Evolutionary conservation across 192 early-diverging fungal genomes (phyloP), one percentile per base, ranked within the genome.

Genomic region (Cladochytrium replicatum): DNA sequence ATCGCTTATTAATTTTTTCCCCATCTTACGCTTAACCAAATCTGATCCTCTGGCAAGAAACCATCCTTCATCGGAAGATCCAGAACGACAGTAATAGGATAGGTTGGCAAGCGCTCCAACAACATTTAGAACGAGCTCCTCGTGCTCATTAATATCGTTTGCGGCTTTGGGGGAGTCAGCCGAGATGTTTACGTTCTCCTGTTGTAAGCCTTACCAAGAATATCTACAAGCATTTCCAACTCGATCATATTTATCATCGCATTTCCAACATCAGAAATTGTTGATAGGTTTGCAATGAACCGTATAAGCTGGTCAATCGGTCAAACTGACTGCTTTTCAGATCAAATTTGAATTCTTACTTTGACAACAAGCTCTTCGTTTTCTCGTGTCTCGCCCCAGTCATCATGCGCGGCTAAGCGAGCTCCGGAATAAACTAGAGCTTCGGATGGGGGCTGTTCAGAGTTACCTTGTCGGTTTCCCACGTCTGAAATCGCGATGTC

Each of bases 51-150:
- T 49, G 21, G 28, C 25, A 21, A 62, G 27, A 3, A 72, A 17
- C 23, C 43, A 48, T 28, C 66, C n/a, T n/a, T n/a, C n/a, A n/a
- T 62, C 7, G 29, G 11, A 5, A 11, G 11, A 21, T 17, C 21
- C 21, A 49, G 22, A n/a, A n/a, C n/a, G n/a, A n/a, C n/a, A n/a
- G 41, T 74, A 74, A 32, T 59, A 74, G 2, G 64, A 63, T 28
- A 74, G 61, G 46, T 74, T 74, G 24, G 72, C 67, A 11, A 74
- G 26, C 1, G 61, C 63, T 0, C 61, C 64, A 13, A 57, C 46
- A 17, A 65, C 41, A 30, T 74, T 74, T 24, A 74, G 56, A 2
- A 67, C 32, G 5, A 74, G 50, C 43, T 74, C 72, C 32, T 70
- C 61, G 47, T 61, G 37, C 2, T 43, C 29, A 17, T 53, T 1